phyloP scores from a whole-genome alignment of 345 rosid species.

The Durio zibethinus region DNA sequence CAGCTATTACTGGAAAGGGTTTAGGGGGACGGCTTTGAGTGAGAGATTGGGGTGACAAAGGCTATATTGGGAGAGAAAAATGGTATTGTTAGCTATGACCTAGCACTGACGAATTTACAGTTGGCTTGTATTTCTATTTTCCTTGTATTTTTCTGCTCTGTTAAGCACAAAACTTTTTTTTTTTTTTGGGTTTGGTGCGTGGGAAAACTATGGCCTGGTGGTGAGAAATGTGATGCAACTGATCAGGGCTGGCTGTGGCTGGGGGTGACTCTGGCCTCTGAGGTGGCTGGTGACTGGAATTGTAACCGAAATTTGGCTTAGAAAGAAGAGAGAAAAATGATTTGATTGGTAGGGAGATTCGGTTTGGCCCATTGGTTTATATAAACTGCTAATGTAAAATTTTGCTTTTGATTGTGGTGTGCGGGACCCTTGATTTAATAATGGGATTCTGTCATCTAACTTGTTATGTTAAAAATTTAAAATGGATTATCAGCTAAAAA shows the following conservation, averaged over 20 bases:
- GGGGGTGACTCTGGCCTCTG: background rate
- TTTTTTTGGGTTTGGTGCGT: background rate
- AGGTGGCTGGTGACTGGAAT: background rate
- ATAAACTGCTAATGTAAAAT: background rate
- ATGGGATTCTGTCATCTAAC: slow-evolving; percentile 9
- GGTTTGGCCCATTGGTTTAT: slow-evolving; percentile 3
- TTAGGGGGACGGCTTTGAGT: background rate
- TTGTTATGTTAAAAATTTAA: background rate
- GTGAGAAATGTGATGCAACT: background rate
- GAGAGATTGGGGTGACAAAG: background rate
- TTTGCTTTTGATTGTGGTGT: background rate
- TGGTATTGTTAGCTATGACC: background rate
- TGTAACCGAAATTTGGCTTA: too few relatives aligned
- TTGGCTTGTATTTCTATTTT: background rate
- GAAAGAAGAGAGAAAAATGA: background rate
- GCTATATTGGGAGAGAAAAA: background rate
- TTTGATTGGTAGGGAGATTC: background rate
- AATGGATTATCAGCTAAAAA: background rate
- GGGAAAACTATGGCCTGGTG: background rate
- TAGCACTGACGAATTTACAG: background rate
- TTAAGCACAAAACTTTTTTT: background rate
- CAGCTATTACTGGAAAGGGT: background rate
- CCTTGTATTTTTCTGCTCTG: background rate
- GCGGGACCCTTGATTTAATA: slow-evolving; percentile 13
- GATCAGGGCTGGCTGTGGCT: background rate